Conservation (phyloP, 768 basidiomycete species). For the Lactarius deliciosus region DNA sequence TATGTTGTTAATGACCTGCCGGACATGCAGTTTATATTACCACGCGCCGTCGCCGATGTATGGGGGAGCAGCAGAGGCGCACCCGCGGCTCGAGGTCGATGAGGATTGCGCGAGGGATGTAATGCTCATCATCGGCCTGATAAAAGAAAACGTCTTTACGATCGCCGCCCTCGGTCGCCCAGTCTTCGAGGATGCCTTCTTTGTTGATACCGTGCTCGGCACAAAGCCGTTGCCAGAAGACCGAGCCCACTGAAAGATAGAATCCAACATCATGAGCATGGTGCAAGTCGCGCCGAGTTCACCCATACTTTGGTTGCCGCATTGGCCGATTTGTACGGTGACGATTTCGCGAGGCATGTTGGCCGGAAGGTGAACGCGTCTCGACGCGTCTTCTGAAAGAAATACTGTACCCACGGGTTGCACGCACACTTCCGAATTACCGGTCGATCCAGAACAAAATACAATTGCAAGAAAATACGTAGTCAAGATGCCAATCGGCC, state of each 20-base stretch:
- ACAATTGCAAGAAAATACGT: slow-evolving; percentile 27
- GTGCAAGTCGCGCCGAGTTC: slow-evolving; percentile 25
- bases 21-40: slow-evolving; percentile 3
- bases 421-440: neutral
- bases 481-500: slow-evolving; percentile 27
- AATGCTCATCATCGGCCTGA: slow-evolving; percentile 99
- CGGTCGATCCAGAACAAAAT: slow-evolving; percentile 10
- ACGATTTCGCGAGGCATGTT: slow-evolving; percentile 82
- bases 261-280: slow-evolving; percentile 7
- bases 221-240: slow-evolving; percentile 98
- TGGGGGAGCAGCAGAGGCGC: slow-evolving; percentile 34
- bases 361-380: neutral
- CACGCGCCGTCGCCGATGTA: neutral
- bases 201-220: slow-evolving; percentile 98
- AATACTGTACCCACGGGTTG: neutral
- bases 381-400: neutral
- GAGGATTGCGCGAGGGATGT: slow-evolving; percentile 94
- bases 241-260: slow-evolving; percentile 75
- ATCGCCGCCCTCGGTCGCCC: slow-evolving; percentile 94
- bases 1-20: slow-evolving; percentile 94
- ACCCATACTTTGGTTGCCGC: slow-evolving; percentile 79
- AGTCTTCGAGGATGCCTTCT: slow-evolving; percentile 94
- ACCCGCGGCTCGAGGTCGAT: slow-evolving; percentile 97
- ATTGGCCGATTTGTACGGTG: slow-evolving; percentile 85
- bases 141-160: slow-evolving; percentile 99